Conservation (phyloP, 495 filamentous ascomycete genomes). For the Penicillium pulvis region DNA sequence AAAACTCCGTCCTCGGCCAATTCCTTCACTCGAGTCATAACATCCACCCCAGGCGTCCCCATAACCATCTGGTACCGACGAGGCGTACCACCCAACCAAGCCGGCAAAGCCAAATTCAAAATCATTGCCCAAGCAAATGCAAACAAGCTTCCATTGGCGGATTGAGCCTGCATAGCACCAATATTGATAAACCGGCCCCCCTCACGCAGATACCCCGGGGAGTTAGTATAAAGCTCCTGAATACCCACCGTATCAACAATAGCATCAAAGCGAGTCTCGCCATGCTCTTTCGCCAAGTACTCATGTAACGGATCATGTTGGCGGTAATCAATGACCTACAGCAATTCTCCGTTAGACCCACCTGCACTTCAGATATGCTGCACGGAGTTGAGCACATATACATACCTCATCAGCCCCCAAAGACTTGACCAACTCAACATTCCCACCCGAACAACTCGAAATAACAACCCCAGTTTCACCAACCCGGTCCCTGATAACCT, state of each 20-base stretch:
- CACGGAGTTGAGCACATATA: not conserved
- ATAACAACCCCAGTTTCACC: not conserved
- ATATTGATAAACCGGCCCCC: constrained; percentile 6
- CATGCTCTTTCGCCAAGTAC: not conserved
- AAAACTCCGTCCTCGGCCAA: not conserved
- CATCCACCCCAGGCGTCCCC: not conserved
- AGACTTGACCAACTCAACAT: not conserved
- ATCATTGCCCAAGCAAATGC: not conserved
- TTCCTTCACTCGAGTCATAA: not conserved
- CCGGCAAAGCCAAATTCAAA: not conserved
- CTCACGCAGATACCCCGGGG: not conserved
- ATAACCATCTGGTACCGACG: not conserved
- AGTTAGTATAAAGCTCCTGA: not conserved
- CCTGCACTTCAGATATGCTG: too few relatives aligned
- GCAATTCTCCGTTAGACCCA: not conserved
- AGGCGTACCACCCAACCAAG: constrained; percentile 2
- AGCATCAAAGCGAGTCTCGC: constrained; percentile 4
- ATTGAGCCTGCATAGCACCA: constrained; percentile 4
- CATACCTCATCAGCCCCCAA: constrained; percentile 5
- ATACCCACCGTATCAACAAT: constrained; percentile 4
- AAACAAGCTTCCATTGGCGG: not conserved
- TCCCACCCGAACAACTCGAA: not conserved
- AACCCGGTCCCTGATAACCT: not conserved
- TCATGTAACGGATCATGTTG: constrained; percentile 2
- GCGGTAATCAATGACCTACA: not conserved